Conservation (phyloP, 2,329 filamentous ascomycete genomes). For the Aspergillus alliaceus region DNA sequence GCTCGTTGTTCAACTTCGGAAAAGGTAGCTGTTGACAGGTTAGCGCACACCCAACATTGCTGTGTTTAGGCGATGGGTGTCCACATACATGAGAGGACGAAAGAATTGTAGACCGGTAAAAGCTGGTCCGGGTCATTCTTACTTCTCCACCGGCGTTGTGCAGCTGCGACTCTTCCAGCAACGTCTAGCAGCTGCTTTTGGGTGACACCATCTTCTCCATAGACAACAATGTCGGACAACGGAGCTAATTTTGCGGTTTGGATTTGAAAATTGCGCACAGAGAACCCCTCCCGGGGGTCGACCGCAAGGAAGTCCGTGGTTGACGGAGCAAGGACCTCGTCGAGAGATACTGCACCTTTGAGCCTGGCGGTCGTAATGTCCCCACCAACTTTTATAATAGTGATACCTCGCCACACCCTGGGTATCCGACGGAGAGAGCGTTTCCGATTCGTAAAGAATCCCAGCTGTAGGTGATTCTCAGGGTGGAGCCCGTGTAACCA, state of each 20-base stretch:
- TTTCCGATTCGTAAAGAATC: conserved; percentile 81
- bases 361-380: conserved; percentile 72
- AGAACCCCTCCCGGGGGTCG: conserved; percentile 88
- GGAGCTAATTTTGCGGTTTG: conserved; percentile 85
- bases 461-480: conserved; percentile 81
- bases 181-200: conserved; percentile 66
- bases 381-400: conserved; percentile 84
- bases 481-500: conserved; percentile 94
- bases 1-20: conserved; percentile 69
- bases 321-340: conserved; percentile 69
- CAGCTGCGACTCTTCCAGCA: conserved; percentile 65
- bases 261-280: conserved; percentile 95
- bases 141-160: conserved; percentile 74
- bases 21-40: conserved; percentile 59
- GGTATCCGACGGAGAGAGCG: conserved; percentile 70
- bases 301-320: conserved; percentile 71
- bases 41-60: conserved; percentile 13
- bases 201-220: conserved; percentile 69
- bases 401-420: conserved; percentile 75
- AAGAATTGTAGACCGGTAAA: conserved; percentile 77
- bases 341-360: conserved; percentile 81
- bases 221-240: conserved; percentile 89
- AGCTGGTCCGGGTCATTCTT: conserved; percentile 59
- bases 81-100: conserved; percentile 63
- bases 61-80: conserved; percentile 7